These are phyloP conservation scores for Diatrype stigma DNA, from an alignment of 2,329 filamentous ascomycete species.

Conservation along the genomic window DNA sequence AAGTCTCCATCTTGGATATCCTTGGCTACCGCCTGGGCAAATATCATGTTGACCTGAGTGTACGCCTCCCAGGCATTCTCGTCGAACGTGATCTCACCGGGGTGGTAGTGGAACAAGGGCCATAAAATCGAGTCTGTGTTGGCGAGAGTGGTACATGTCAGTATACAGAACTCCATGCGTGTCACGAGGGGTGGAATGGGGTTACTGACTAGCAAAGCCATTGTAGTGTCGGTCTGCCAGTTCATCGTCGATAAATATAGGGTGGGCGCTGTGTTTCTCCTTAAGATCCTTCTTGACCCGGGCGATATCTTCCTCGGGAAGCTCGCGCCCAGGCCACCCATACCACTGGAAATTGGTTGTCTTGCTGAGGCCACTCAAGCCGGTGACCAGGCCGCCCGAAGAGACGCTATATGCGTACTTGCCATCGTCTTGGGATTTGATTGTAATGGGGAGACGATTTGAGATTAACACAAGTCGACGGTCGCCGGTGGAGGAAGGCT, in stretches of 20 bases:
- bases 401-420: slow-evolving; percentile 95
- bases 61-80: slow-evolving; percentile 93
- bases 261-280: slow-evolving; percentile 83
- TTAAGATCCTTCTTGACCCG: slow-evolving; percentile 73
- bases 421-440: slow-evolving; percentile 88
- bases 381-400: slow-evolving; percentile 90
- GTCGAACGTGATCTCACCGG: slow-evolving; percentile 96
- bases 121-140: slow-evolving; percentile 85
- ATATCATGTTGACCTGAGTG: slow-evolving; percentile 85
- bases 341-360: slow-evolving; percentile 97
- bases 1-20: slow-evolving; percentile 91
- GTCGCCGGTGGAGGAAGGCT: slow-evolving; percentile 18
- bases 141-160: slow-evolving; percentile 2
- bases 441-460: slow-evolving; percentile 93
- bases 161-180: slow-evolving; percentile 1
- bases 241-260: slow-evolving; percentile 90
- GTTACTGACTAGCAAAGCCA: slow-evolving; percentile 80
- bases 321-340: slow-evolving; percentile 91
- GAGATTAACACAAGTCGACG: slow-evolving; percentile 74
- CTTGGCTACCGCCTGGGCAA: slow-evolving; percentile 80
- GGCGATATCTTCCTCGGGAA: slow-evolving; percentile 77
- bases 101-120: slow-evolving; percentile 98
- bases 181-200: slow-evolving; percentile 1
- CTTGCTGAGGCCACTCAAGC: slow-evolving; percentile 85
- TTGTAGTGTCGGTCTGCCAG: slow-evolving; percentile 96